Percentiles rank a stretch among this genome's conserved stretches.
phyloP scores from a whole-genome alignment of 106 monocot genomes.

The Dioscorea alata region DNA sequence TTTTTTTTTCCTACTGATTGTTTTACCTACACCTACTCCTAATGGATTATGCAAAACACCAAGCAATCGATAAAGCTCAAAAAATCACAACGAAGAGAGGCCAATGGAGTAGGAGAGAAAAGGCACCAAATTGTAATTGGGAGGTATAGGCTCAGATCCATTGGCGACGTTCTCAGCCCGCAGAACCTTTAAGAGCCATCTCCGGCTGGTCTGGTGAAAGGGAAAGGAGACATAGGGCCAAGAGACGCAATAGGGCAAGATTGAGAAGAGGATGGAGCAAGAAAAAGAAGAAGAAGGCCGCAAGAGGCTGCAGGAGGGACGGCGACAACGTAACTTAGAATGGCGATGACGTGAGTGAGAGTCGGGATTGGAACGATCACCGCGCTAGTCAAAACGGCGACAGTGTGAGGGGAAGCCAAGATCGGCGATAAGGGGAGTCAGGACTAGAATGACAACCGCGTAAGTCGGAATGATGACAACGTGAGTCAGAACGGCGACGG shows the following conservation, averaged over 20 bases:
- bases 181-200: slow-evolving; percentile 5
- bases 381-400: too few species aligned
- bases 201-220: background rate
- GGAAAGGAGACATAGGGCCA: slow-evolving; percentile 14
- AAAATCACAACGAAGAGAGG: background rate
- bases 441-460: too few species aligned
- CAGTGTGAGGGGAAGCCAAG: too few species aligned
- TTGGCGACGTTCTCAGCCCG: slow-evolving; percentile 16
- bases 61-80: background rate
- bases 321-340: slow-evolving; percentile 20
- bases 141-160: slow-evolving; percentile 21
- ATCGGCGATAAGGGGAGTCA: too few species aligned
- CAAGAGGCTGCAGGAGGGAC: background rate
- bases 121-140: slow-evolving; percentile 25
- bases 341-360: too few species aligned
- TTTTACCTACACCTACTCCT: slow-evolving; percentile 1
- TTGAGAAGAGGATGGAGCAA: background rate
- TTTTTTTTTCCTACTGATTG: too few species aligned
- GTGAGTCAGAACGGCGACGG: too few species aligned
- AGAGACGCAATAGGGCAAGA: background rate
- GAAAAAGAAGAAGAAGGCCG: background rate
- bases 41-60: background rate
- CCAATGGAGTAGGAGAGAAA: background rate
- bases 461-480: too few species aligned
- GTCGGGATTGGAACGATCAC: too few species aligned